A percentile compares a stretch with the other conserved stretches of the same genome.
Conservation (phyloP, 2,329 filamentous ascomycete species). For the Aureobasidium sp. region DNA sequence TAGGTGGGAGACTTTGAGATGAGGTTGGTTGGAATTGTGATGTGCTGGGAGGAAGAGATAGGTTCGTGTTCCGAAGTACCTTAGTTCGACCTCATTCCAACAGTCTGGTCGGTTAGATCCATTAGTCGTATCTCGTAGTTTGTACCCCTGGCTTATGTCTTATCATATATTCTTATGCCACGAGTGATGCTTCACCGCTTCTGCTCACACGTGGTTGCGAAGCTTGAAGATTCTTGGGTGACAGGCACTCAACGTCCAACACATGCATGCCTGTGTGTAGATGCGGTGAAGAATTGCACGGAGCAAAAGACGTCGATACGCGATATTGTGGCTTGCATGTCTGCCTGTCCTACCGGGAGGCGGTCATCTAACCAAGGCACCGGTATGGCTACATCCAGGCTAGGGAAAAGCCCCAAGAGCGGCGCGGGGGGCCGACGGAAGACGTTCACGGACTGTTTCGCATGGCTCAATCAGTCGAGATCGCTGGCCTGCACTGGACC, state of each 20-base stretch:
- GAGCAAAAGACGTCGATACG: not conserved
- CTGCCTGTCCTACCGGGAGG: not conserved
- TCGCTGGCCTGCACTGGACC: not conserved
- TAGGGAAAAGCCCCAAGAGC: not conserved
- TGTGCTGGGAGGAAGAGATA: not conserved
- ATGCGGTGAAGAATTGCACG: not conserved
- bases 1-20: too few relatives aligned
- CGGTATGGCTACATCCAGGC: not conserved
- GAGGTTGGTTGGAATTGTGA: not conserved
- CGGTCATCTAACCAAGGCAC: conserved; percentile 1
- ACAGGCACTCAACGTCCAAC: not conserved
- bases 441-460: conserved; percentile 9
- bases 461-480: not conserved
- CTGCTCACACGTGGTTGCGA: not conserved
- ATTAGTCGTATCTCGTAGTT: not conserved
- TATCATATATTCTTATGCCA: not conserved
- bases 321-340: conserved; percentile 8
- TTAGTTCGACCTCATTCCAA: not conserved
- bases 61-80: not conserved
- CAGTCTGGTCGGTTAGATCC: not conserved
- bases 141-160: not conserved
- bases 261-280: not conserved
- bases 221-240: not conserved
- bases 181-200: not conserved
- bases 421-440: not conserved